Base-by-base conservation (phyloP, 805 yeast species). In the Lachancea sp. region DNA sequence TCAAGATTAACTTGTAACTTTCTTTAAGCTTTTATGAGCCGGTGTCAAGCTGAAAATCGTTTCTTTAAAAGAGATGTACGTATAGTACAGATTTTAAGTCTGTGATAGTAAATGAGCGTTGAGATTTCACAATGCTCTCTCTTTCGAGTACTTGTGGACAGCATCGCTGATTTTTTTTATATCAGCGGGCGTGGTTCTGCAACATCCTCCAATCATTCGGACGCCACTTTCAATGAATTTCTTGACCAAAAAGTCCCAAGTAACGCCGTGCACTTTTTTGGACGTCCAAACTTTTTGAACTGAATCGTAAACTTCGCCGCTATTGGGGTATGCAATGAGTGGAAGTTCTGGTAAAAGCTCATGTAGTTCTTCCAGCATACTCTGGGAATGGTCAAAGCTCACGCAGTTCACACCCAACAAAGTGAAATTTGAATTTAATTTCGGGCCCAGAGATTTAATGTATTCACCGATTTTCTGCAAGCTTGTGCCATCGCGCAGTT, bases 161-260 rank as follows among this genome's bases (percentile, higher is more conserved):
- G n/a, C n/a, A n/a, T n/a, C n/a, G n/a, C n/a, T n/a, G n/a, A n/a
- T n/a, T n/a, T n/a, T n/a, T n/a, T n/a, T n/a, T n/a, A n/a, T n/a
- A n/a, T n/a, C n/a, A n/a, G n/a, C n/a, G 25, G 25, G 25, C 8
- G 19, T 6, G 15, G 35, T 81, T 52, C 87, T 70, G 48, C 91
- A 84, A 61, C 91, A 84, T 2, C 90, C 91, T 9, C 93, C 93
- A 43, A 85, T 66, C 8, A 82, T 70, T 32, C 70, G 69, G 2
- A 73, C 71, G 7, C 70, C 69, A 3, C 58, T 55, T 2, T 50
- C 41, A n/a, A 65, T 46, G 75, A 82, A 75, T 16, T 60, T 57
- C 25, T 54, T 42, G 2, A 71, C 71, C 27, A 66, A 60, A 5
- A 58, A 49, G 1, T 56, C 60, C 75, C 84, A 72, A 1, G 59